These are phyloP conservation scores for Brassica cretica DNA, from an alignment of 345 rosid genomes.

Conservation along the genomic window DNA sequence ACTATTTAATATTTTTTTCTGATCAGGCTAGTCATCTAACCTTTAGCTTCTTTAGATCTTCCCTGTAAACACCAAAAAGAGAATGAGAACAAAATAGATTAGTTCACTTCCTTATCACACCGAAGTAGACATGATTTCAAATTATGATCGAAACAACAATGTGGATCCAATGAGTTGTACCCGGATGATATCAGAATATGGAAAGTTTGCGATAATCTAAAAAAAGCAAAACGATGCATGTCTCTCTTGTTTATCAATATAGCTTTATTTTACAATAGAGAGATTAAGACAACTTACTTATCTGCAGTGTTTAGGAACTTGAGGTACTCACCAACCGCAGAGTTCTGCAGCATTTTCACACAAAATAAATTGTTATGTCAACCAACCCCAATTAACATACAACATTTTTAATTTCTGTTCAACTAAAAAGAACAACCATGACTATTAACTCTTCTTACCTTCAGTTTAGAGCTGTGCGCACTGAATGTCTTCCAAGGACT, in stretches of 20 bases:
- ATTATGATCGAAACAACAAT: too few relatives aligned
- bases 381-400: neutral
- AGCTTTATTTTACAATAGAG: neutral
- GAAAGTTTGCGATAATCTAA: too few relatives aligned
- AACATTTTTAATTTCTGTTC: neutral
- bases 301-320: conserved; percentile 61
- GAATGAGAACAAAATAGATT: neutral
- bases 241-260: neutral
- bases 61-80: conserved; percentile 44
- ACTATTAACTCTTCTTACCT: conserved; percentile 44
- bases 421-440: neutral
- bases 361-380: neutral
- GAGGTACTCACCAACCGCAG: conserved; percentile 62
- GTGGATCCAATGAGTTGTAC: too few relatives aligned
- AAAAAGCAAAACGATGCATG: too few relatives aligned
- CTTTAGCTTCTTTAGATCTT: conserved; percentile 73
- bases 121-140: neutral
- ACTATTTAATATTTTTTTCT: neutral
- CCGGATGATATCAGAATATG: too few relatives aligned
- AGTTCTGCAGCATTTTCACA: conserved; percentile 45
- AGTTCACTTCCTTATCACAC: conserved; percentile 3
- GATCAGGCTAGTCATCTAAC: conserved; percentile 40
- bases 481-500: conserved; percentile 59
- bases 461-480: conserved; percentile 45
- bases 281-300: conserved; percentile 51